Conservation (phyloP, 306 rosid species). For the Prunus mongolica region DNA sequence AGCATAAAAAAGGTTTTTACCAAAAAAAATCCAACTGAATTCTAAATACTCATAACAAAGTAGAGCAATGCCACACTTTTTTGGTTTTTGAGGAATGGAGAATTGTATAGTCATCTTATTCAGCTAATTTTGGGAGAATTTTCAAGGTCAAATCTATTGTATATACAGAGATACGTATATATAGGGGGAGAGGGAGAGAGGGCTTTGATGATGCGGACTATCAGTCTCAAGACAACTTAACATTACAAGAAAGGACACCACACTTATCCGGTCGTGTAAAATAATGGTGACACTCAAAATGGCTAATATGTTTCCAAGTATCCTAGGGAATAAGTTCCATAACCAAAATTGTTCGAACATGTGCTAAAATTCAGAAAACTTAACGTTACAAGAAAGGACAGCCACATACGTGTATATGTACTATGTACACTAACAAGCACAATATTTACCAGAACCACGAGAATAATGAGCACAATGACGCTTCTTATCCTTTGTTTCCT, state of each 20-base stretch:
- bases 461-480: constrained; percentile 46
- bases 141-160: not conserved
- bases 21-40: not conserved
- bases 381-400: not conserved
- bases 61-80: not conserved
- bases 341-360: not conserved
- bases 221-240: not conserved
- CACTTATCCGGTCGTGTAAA: not conserved
- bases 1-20: not conserved
- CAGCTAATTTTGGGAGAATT: not conserved
- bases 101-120: not conserved
- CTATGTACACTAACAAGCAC: not conserved
- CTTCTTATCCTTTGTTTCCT: constrained; percentile 11
- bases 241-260: not conserved
- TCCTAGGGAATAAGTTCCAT: not conserved
- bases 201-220: not conserved
- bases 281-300: not conserved
- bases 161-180: not conserved
- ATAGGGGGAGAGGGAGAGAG: not conserved
- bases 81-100: not conserved
- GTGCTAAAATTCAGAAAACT: not conserved
- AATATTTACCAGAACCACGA: constrained; percentile 45
- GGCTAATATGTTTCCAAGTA: not conserved
- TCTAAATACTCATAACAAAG: not conserved
- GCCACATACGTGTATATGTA: not conserved